Base-by-base conservation (phyloP, 345 rosid species). In the Viola odorata region DNA sequence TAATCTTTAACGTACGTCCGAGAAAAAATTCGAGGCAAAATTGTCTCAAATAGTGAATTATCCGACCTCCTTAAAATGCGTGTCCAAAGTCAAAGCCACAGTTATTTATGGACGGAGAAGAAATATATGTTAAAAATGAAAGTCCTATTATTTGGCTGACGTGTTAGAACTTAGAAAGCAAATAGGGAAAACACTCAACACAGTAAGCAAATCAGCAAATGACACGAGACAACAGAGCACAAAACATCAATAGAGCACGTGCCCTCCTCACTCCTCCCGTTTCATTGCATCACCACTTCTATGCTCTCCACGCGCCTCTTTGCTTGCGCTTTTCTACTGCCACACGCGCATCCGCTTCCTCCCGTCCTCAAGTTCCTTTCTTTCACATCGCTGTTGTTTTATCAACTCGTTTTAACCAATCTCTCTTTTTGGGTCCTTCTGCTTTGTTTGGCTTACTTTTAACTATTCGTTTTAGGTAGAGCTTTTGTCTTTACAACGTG, bases 291-390 rank as follows among this genome's bases (percentile, higher is more conserved):
- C 41, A 0, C 1, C 10, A 7, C n/a, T 8, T 41, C 65, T 5
- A 13, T 10, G 63, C 48, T 40, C n/a, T 4, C 52, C 65, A 68
- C 65, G 60, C 65, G 53, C 61, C 8, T 37, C 37, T 55, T 40
- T 38, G 37, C 58, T 32, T 15, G 45, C 41, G n/a, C 50, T 40
- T 7, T 39, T 16, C 58, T 41, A 47, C 55, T 23, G 68, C 61
- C 55, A 55, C 61, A 13, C 71, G 16, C 56, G n/a, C 39, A 0
- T 9, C 12, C 41, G 7, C 13, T 7, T 36, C n/a, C n/a, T 8
- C 45, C 10, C n/a, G n/a, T 14, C 45, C 45, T 56, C 14, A 9
- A 23, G 8, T 7, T 15, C 17, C 55, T 14, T 1, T 14, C 37
- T 52, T 32, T 52, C 55, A 52, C 12, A 32, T 52, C 12, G 15